Evolutionary conservation across 441 rosid genomes (phyloP).

Genomic region (Syzygium syzygioides): DNA sequence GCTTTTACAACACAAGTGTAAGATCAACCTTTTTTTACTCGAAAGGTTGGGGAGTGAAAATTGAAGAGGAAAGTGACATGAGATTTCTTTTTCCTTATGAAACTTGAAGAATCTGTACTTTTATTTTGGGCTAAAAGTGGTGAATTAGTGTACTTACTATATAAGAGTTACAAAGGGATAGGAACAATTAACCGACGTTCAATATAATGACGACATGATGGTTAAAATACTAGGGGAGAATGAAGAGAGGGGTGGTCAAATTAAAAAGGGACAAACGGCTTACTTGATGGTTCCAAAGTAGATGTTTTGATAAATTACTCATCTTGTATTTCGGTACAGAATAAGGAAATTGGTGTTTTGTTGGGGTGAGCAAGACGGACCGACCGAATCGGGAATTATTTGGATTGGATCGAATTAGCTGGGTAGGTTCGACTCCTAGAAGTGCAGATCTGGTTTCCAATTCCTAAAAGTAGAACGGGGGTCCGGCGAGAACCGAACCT

Average conservation of each 20-base stretch:
- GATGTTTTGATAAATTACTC: not conserved
- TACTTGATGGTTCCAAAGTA: too few species aligned
- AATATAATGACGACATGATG: not conserved
- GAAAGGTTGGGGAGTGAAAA: not conserved
- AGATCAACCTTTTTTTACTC: not conserved
- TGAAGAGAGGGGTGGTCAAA: not conserved
- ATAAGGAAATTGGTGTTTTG: not conserved
- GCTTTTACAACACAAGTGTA: not conserved
- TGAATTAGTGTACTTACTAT: not conserved
- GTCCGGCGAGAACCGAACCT: too few species aligned
- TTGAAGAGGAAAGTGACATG: not conserved
- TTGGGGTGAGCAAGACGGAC: too few species aligned
- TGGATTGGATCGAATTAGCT: too few species aligned
- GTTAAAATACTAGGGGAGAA: not conserved
- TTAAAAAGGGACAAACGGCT: not conserved
- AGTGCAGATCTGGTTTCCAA: rapidly evolving
- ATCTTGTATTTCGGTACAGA: not conserved
- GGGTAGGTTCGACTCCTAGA: too few species aligned
- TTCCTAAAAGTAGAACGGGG: too few species aligned
- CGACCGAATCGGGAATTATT: too few species aligned
- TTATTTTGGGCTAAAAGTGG: too few species aligned
- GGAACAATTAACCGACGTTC: not conserved
- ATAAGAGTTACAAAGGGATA: not conserved
- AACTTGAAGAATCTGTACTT: not conserved
- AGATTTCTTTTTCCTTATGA: not conserved